phyloP scores from a whole-genome alignment of 441 rosid genomes.

The Euphorbia schlechtendalii region DNA sequence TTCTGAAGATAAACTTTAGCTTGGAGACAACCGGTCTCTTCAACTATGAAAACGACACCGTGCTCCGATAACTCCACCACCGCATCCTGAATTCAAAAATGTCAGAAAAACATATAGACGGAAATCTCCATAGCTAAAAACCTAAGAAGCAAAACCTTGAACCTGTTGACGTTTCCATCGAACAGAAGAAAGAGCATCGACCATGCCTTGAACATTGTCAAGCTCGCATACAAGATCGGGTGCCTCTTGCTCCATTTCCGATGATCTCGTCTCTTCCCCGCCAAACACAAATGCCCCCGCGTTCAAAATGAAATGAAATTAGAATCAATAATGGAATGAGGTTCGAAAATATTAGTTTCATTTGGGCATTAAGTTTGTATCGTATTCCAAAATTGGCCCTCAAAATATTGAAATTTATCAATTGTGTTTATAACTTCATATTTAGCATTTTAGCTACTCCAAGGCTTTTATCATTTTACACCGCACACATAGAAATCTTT shows the following conservation, averaged over 20 bases:
- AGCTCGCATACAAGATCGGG: slow-evolving; percentile 69
- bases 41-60: slow-evolving; percentile 73
- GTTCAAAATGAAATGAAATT: neutral
- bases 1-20: slow-evolving; percentile 89
- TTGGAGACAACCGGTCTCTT: slow-evolving; percentile 84
- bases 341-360: no score
- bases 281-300: slow-evolving; percentile 20
- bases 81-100: slow-evolving; percentile 46
- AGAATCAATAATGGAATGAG: no score
- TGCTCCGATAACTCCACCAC: slow-evolving; percentile 78
- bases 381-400: no score
- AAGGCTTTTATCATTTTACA: no score
- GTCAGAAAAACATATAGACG: neutral
- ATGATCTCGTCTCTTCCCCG: slow-evolving; percentile 67
- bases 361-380: no score
- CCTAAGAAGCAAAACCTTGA: neutral
- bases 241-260: slow-evolving; percentile 47
- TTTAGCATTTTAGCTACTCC: no score
- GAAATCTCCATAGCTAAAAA: neutral
- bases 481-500: no score
- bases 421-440: no score
- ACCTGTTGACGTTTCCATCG: slow-evolving; percentile 96
- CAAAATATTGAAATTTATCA: no score
- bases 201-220: slow-evolving; percentile 85
- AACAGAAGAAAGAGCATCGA: slow-evolving; percentile 80